These are phyloP conservation scores for Ustilago sp. DNA, from an alignment of 1,284 basidiomycete species.

Conservation along the genomic window DNA sequence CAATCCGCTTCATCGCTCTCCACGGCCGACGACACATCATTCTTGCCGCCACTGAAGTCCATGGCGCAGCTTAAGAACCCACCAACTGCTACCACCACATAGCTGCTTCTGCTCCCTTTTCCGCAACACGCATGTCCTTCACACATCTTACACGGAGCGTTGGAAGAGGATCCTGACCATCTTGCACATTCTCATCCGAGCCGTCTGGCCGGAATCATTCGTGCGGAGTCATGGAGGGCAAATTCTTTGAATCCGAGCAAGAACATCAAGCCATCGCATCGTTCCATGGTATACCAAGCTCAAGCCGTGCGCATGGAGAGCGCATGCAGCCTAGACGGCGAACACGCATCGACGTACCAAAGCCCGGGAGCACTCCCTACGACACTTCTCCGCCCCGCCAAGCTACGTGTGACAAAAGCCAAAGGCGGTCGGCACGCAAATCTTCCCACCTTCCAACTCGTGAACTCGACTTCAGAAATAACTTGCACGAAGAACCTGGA, in stretches of 20 bases:
- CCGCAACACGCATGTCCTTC: not conserved
- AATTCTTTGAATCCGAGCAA: not conserved
- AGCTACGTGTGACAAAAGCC: not conserved
- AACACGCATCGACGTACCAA: slow-evolving; percentile 18
- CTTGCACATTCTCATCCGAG: not conserved
- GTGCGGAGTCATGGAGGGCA: slow-evolving; percentile 20
- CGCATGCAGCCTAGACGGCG: not conserved
- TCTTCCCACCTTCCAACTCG: not conserved
- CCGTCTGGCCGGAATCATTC: not conserved
- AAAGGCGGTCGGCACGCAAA: not conserved
- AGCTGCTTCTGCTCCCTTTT: not conserved
- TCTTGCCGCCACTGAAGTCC: not conserved
- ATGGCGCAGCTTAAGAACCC: not conserved
- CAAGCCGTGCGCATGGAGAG: not conserved
- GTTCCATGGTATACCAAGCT: slow-evolving; percentile 18
- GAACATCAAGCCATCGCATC: not conserved
- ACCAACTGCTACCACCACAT: not conserved
- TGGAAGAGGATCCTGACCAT: not conserved
- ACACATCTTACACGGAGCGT: not conserved
- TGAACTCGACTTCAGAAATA: not conserved
- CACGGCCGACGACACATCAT: not conserved
- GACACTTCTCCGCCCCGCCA: not conserved
- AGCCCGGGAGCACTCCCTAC: slow-evolving; percentile 6
- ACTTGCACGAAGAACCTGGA: not conserved
- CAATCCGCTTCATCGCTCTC: not conserved